These are phyloP conservation scores for Gymnopus androsaceus DNA, from an alignment of 1,284 basidiomycete species.

Conservation along the genomic window DNA sequence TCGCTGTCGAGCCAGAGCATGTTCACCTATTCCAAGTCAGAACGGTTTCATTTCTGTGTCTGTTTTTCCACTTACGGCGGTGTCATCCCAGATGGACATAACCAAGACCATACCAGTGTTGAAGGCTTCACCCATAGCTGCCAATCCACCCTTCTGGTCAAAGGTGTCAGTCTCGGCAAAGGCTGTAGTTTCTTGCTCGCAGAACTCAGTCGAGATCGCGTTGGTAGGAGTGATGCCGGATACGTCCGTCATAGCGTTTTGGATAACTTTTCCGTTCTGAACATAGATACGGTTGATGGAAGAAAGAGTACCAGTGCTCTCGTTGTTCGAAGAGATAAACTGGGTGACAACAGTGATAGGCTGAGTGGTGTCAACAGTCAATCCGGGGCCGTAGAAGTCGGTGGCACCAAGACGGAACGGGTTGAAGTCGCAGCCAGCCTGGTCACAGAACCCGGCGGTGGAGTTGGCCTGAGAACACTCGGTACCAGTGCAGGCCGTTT, in stretches of 20 bases:
- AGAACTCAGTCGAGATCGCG: slow-evolving; percentile 44
- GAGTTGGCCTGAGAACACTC: slow-evolving; percentile 40
- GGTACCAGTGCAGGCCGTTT: slow-evolving; percentile 41
- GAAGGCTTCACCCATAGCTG: slow-evolving; percentile 36
- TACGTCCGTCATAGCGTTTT: slow-evolving; percentile 49
- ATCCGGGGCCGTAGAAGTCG: slow-evolving; percentile 48
- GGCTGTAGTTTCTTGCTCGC: slow-evolving; percentile 41
- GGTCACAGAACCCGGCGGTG: slow-evolving; percentile 49
- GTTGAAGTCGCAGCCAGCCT: slow-evolving; percentile 61
- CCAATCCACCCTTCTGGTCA: slow-evolving; percentile 43
- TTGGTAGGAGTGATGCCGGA: slow-evolving; percentile 39
- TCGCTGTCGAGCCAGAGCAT: slow-evolving; percentile 50
- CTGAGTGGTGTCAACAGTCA: slow-evolving; percentile 47
- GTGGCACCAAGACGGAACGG: slow-evolving; percentile 56
- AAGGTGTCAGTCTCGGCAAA: slow-evolving; percentile 50
- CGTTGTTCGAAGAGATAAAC: slow-evolving; percentile 50
- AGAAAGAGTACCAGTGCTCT: slow-evolving; percentile 43
- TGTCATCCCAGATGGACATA: slow-evolving; percentile 57
- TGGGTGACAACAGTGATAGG: slow-evolving; percentile 49
- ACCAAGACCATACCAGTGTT: slow-evolving; percentile 44
- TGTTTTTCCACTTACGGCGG: too few species aligned
- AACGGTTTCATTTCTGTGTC: too few species aligned
- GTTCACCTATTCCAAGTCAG: too few species aligned
- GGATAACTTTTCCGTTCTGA: slow-evolving; percentile 51
- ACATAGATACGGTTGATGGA: slow-evolving; percentile 58